Conservation (phyloP, 1,284 basidiomycete genomes). For the Neotropicomus parvogracilis region DNA sequence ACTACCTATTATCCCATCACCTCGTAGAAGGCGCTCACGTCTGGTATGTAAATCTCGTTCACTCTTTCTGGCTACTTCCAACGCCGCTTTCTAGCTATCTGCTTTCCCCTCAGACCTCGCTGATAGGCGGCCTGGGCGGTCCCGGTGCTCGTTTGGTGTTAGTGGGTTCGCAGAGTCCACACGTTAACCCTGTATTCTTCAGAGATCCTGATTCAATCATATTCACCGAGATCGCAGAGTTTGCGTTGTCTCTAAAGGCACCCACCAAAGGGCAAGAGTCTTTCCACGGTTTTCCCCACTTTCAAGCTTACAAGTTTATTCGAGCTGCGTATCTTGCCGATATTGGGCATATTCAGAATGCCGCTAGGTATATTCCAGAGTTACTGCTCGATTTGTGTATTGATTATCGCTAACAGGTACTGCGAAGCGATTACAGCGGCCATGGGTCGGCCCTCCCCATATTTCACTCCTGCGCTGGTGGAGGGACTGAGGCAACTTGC, state of each 20-base stretch:
- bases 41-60: constrained; percentile 54
- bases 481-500: constrained; percentile 80
- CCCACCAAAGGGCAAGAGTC: constrained; percentile 82
- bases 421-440: constrained; percentile 86
- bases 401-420: constrained; percentile 57
- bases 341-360: constrained; percentile 69
- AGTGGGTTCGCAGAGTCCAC: constrained; percentile 62
- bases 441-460: constrained; percentile 63
- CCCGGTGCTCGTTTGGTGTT: constrained; percentile 62
- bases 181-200: constrained; percentile 49
- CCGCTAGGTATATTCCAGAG: constrained; percentile 55
- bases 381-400: neutral
- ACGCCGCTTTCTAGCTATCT: constrained; percentile 62
- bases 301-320: constrained; percentile 87
- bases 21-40: constrained; percentile 86
- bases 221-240: constrained; percentile 91
- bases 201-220: constrained; percentile 79
- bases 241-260: constrained; percentile 75
- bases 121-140: constrained; percentile 65
- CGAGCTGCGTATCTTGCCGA: constrained; percentile 79
- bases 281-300: constrained; percentile 78
- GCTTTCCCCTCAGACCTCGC: constrained; percentile 80
- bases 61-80: constrained; percentile 3
- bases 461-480: constrained; percentile 63
- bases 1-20: constrained; percentile 70